These are phyloP conservation scores for Phialophora tarda DNA, from an alignment of 2,329 filamentous ascomycete species.

Conservation along the genomic window DNA sequence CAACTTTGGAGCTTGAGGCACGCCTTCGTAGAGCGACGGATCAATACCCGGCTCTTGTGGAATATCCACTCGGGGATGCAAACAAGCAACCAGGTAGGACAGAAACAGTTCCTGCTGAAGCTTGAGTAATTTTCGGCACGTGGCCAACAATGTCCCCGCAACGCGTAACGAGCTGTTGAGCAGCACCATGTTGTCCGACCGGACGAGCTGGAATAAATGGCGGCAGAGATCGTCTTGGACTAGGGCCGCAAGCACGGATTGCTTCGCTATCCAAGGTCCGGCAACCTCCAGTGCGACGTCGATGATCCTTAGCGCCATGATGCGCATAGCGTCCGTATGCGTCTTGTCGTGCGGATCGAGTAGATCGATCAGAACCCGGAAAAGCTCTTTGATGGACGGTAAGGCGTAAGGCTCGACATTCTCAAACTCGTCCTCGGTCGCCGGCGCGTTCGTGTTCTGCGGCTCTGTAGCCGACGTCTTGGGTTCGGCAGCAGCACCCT, in stretches of 20 bases:
- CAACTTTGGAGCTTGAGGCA: constrained; percentile 87
- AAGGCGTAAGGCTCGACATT: constrained; percentile 87
- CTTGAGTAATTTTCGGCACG: constrained; percentile 88
- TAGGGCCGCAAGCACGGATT: constrained; percentile 83
- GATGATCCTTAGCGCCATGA: constrained; percentile 96
- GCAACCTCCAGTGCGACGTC: constrained; percentile 97
- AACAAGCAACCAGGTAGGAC: constrained; percentile 89
- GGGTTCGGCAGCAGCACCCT: constrained; percentile 38
- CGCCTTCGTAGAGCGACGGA: constrained; percentile 86
- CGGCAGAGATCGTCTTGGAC: constrained; percentile 93
- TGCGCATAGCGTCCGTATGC: constrained; percentile 91
- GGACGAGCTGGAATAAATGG: constrained; percentile 92
- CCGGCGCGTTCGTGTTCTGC: constrained; percentile 44
- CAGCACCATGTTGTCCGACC: constrained; percentile 95
- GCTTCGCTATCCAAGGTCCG: constrained; percentile 89
- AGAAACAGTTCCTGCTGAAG: constrained; percentile 95
- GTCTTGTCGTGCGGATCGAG: constrained; percentile 90
- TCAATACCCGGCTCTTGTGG: constrained; percentile 89
- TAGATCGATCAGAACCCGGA: constrained; percentile 90
- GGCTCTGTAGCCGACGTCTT: constrained; percentile 45
- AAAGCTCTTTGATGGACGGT: constrained; percentile 91
- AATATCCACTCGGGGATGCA: constrained; percentile 93
- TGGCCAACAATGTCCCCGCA: constrained; percentile 85
- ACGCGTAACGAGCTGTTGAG: constrained; percentile 92
- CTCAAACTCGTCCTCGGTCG: constrained; percentile 44